phyloP scores from a whole-genome alignment of 345 rosid genomes.

The Clausena lansium region DNA sequence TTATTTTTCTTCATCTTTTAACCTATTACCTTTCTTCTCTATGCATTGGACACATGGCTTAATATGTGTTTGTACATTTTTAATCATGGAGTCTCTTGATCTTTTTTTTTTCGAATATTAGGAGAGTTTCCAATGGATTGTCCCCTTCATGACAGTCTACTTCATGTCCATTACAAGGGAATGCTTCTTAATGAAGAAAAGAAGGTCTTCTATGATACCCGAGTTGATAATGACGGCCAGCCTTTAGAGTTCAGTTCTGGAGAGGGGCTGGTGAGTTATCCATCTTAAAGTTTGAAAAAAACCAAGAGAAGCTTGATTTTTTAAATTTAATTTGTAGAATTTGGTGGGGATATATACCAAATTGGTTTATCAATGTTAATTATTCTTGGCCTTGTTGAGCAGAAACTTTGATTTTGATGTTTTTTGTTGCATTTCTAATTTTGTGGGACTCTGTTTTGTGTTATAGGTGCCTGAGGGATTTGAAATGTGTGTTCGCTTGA shows the following conservation, averaged over 20 bases:
- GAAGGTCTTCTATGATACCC: conserved; percentile 71
- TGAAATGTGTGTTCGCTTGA: conserved; percentile 95
- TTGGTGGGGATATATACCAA: background rate
- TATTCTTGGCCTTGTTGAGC: background rate
- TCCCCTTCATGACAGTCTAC: conserved; percentile 86
- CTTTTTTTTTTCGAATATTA: conserved; percentile 20
- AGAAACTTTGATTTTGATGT: conserved; percentile 1
- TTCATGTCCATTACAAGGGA: conserved; percentile 85
- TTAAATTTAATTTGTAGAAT: background rate
- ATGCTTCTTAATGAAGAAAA: conserved; percentile 81
- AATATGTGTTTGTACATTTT: background rate
- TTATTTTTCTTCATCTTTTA: background rate
- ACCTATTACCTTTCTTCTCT: conserved; percentile 3
- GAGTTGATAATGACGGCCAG: conserved; percentile 67
- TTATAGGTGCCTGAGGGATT: conserved; percentile 92
- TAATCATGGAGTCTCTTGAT: background rate
- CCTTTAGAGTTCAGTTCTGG: conserved; percentile 95
- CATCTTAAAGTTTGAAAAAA: conserved; percentile 4
- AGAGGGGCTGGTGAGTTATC: conserved; percentile 81
- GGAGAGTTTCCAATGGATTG: conserved; percentile 99
- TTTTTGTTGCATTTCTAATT: background rate
- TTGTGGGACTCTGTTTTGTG: background rate
- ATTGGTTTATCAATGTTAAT: background rate
- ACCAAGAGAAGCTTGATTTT: background rate
- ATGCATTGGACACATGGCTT: background rate